Conservation (phyloP, 176 grass and related monocot genomes). For the Melocanna baccifera region DNA sequence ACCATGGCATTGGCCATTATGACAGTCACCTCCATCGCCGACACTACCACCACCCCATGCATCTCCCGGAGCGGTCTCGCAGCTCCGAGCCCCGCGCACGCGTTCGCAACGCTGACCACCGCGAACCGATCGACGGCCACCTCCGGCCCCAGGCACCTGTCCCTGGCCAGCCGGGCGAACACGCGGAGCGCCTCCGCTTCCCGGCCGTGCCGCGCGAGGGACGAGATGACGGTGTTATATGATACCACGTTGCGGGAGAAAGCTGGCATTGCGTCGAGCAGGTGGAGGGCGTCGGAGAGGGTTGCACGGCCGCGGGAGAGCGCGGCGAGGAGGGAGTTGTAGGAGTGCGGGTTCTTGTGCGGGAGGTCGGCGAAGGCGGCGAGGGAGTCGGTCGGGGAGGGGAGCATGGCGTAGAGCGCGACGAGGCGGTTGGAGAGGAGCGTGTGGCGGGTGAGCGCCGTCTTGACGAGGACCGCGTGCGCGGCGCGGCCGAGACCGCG, state of each 20-base stretch:
- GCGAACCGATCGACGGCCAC: constrained; percentile 50
- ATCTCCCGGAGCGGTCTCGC: constrained; percentile 40
- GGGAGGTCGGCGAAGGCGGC: constrained; percentile 44
- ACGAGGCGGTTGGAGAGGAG: constrained; percentile 70
- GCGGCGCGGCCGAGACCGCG: constrained; percentile 32
- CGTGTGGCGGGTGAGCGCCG: constrained; percentile 53
- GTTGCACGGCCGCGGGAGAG: background rate
- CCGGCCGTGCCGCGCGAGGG: constrained; percentile 34
- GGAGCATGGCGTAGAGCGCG: constrained; percentile 37
- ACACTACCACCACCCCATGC: constrained; percentile 37
- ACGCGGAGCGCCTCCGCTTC: constrained; percentile 31
- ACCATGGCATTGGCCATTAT: constrained; percentile 70
- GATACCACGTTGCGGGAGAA: constrained; percentile 40
- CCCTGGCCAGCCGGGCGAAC: constrained; percentile 32
- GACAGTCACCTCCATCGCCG: constrained; percentile 46
- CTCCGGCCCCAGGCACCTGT: constrained; percentile 26
- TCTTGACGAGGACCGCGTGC: constrained; percentile 53
- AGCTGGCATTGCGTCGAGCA: constrained; percentile 49
- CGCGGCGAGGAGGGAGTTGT: constrained; percentile 53
- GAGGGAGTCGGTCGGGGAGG: constrained; percentile 12
- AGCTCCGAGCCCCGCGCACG: constrained; percentile 36
- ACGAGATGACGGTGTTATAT: constrained; percentile 65
- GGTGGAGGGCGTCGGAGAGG: constrained; percentile 30
- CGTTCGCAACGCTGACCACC: constrained; percentile 39
- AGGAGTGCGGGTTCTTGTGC: constrained; percentile 53